phyloP scores from a whole-genome alignment of 2,329 filamentous ascomycete species.

The Epichloe gansuensis region DNA sequence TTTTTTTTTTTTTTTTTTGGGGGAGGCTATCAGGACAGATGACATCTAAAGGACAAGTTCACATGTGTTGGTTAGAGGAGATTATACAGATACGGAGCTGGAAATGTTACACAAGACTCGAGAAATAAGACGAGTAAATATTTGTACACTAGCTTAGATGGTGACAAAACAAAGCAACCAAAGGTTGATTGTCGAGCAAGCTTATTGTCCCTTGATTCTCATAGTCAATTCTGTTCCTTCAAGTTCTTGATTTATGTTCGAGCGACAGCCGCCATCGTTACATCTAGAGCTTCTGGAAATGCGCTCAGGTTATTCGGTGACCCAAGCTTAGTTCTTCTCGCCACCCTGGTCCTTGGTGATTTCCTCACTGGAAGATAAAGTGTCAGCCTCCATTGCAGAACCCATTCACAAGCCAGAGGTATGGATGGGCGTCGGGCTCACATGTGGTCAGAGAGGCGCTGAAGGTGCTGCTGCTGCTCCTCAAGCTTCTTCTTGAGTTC shows the following conservation, averaged over 20 bases:
- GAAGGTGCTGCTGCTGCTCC: slow-evolving; percentile 71
- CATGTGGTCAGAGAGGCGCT: slow-evolving; percentile 81
- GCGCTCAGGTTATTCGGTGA: background rate
- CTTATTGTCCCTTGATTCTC: slow-evolving; percentile 7
- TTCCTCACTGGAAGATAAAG: slow-evolving; percentile 48
- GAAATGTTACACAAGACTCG: slow-evolving; percentile 7
- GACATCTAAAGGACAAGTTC: slow-evolving; percentile 2
- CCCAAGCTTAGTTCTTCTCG: slow-evolving; percentile 43
- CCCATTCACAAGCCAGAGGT: background rate
- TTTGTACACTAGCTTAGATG: slow-evolving; percentile 28
- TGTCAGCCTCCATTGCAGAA: slow-evolving; percentile 1
- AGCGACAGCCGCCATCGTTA: background rate
- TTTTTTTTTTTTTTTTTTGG: background rate
- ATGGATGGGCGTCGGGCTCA: slow-evolving; percentile 29
- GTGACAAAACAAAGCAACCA: slow-evolving; percentile 11
- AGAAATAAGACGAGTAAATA: slow-evolving; percentile 15
- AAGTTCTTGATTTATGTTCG: background rate
- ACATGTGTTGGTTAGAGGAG: slow-evolving; percentile 5
- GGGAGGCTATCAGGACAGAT: background rate
- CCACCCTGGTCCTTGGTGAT: slow-evolving; percentile 61
- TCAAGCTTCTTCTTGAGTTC: slow-evolving; percentile 61
- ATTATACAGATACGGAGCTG: slow-evolving; percentile 7
- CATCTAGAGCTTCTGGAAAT: background rate
- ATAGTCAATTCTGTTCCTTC: background rate
- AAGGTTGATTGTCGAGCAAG: slow-evolving; percentile 10